Conservation (phyloP, 345 rosid genomes). For the Carallia pectinifolia region DNA sequence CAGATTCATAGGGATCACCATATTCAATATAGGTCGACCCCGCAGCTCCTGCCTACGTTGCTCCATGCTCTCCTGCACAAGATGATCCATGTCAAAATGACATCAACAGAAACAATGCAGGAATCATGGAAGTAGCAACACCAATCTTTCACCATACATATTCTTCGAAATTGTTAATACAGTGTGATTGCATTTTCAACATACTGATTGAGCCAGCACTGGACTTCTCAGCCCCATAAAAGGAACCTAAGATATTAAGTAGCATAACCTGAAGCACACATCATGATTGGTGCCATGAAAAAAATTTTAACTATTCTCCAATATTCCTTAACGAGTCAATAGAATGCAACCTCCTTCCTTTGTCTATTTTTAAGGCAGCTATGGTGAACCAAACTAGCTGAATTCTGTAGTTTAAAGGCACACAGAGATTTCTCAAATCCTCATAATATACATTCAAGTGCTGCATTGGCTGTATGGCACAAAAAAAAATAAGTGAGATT, state of each 20-base stretch:
- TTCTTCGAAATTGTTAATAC: not conserved
- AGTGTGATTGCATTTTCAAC: not conserved
- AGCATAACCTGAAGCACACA: not conserved
- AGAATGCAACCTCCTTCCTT: too few relatives aligned
- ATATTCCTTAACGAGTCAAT: too few relatives aligned
- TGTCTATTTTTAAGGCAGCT: too few relatives aligned
- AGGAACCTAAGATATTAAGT: not conserved
- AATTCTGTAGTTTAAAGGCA: too few relatives aligned
- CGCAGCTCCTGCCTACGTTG: conserved; percentile 87
- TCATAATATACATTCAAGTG: not conserved
- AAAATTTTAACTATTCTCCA: too few relatives aligned
- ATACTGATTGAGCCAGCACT: not conserved
- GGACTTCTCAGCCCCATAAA: not conserved
- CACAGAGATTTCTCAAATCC: too few relatives aligned
- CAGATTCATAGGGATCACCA: conserved; percentile 89
- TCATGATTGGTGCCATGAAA: too few relatives aligned
- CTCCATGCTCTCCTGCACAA: conserved; percentile 93
- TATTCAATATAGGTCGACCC: conserved; percentile 80
- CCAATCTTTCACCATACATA: not conserved
- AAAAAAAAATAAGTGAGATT: not conserved
- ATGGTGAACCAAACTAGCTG: too few relatives aligned
- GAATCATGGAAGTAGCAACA: not conserved
- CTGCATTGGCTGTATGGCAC: not conserved
- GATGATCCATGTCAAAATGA: not conserved
- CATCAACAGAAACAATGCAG: not conserved